Conservation (phyloP, 2,329 filamentous ascomycete species). For the Alternaria rosae region DNA sequence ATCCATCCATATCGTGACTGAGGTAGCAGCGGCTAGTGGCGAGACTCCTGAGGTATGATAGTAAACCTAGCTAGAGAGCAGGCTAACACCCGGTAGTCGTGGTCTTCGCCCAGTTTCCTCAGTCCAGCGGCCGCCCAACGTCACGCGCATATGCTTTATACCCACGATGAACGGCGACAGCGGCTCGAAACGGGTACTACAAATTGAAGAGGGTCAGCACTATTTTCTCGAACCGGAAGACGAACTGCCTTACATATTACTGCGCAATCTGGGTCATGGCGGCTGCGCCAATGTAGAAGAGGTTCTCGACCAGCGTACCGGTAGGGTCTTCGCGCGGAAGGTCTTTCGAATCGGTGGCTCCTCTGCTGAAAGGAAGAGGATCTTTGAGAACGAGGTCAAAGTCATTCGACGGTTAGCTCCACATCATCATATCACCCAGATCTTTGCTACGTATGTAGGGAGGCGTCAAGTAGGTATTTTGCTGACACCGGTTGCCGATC, state of each 20-base stretch:
- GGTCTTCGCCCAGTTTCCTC: too few relatives aligned
- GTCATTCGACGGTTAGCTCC: neutral
- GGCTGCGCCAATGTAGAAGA: neutral
- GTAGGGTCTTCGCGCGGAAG: neutral
- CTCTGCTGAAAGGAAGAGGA: rapidly evolving
- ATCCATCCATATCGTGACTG: too few relatives aligned
- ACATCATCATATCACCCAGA: neutral
- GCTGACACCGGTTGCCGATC: neutral
- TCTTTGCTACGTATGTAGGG: neutral
- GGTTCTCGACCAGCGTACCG: neutral
- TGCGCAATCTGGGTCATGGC: neutral
- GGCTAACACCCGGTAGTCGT: too few relatives aligned
- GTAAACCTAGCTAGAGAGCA: too few relatives aligned
- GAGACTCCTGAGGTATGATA: too few relatives aligned
- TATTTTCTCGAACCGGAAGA: neutral
- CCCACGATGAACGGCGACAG: neutral
- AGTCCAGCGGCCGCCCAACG: too few relatives aligned
- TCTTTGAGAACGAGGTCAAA: neutral
- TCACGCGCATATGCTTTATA: neutral
- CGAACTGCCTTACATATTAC: neutral
- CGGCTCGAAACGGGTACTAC: neutral
- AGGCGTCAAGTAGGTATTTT: neutral
- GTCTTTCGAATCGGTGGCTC: neutral
- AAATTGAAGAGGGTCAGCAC: neutral
- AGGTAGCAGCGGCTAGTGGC: too few relatives aligned